These are phyloP conservation scores for Penicillium sp. DNA, from an alignment of 2,329 filamentous ascomycete genomes.

Conservation along the genomic window DNA sequence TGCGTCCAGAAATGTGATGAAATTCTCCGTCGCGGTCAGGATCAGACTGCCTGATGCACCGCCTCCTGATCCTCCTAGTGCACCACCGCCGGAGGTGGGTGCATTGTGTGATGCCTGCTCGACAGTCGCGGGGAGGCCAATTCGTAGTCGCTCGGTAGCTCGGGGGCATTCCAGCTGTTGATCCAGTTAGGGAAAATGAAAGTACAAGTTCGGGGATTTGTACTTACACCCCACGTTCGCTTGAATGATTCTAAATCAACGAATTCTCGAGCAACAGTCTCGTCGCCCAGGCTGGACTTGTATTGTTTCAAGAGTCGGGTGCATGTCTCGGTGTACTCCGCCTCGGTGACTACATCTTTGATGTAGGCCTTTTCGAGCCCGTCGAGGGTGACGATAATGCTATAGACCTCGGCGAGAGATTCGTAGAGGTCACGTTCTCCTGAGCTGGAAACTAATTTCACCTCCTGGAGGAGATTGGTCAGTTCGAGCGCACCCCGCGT, in stretches of 20 bases:
- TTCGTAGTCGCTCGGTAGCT: slow-evolving; percentile 86
- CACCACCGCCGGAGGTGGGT: slow-evolving; percentile 42
- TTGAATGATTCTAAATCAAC: slow-evolving; percentile 89
- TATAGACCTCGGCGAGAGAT: slow-evolving; percentile 94
- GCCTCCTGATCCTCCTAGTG: slow-evolving; percentile 25
- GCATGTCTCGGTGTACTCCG: slow-evolving; percentile 95
- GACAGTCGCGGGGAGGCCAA: slow-evolving; percentile 85
- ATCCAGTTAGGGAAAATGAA: slow-evolving; percentile 1
- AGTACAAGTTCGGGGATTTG: neutral
- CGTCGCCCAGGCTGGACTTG: slow-evolving; percentile 87
- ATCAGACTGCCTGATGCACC: slow-evolving; percentile 66
- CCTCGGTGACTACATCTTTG: slow-evolving; percentile 88
- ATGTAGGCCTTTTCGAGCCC: slow-evolving; percentile 95
- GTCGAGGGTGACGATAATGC: slow-evolving; percentile 93
- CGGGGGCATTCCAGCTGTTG: slow-evolving; percentile 85
- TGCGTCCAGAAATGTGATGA: slow-evolving; percentile 96
- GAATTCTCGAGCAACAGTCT: slow-evolving; percentile 85
- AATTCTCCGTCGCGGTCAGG: slow-evolving; percentile 90
- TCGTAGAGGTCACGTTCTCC: slow-evolving; percentile 92
- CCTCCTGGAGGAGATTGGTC: slow-evolving; percentile 62
- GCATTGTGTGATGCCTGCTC: slow-evolving; percentile 58
- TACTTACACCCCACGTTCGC: slow-evolving; percentile 79
- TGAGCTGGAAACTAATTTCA: slow-evolving; percentile 82
- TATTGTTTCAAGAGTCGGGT: slow-evolving; percentile 93
- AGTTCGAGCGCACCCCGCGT: slow-evolving; percentile 9